phyloP scores from a whole-genome alignment of 495 filamentous ascomycete genomes.

The Talaromyces borbonicus region DNA sequence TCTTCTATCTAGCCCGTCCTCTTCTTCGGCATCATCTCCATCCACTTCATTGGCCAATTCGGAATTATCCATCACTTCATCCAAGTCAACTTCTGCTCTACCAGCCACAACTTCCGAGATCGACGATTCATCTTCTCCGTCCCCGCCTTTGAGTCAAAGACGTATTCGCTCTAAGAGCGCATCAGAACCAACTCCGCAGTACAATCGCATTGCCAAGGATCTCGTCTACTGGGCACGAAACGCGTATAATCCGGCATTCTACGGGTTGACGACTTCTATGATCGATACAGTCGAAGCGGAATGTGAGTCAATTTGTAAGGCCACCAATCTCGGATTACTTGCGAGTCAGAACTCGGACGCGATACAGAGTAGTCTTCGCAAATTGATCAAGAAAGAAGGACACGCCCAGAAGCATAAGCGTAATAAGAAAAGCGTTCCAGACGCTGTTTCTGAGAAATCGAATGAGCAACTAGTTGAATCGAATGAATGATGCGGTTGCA shows the following conservation, averaged over 20 bases:
- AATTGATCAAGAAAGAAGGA: background rate
- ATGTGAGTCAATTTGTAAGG: conserved; percentile 28
- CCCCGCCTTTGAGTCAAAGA: conserved; percentile 10
- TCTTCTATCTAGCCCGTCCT: conserved; percentile 20
- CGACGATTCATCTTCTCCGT: conserved; percentile 27
- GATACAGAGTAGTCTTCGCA: background rate
- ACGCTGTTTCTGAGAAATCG: background rate
- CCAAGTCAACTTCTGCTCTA: background rate
- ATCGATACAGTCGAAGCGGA: conserved; percentile 32
- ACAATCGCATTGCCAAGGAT: conserved; percentile 33
- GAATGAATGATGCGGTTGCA: too few species aligned
- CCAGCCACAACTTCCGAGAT: conserved; percentile 7
- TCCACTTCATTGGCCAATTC: background rate
- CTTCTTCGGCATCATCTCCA: background rate
- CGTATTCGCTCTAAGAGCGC: conserved; percentile 4
- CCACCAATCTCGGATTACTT: conserved; percentile 28
- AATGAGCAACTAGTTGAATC: too few species aligned
- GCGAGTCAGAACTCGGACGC: background rate
- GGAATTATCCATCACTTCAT: background rate
- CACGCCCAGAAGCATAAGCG: background rate
- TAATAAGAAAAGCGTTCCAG: background rate
- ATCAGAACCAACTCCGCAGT: conserved; percentile 10
- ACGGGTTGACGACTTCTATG: conserved; percentile 30
- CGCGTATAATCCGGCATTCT: conserved; percentile 39
- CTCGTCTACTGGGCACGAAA: conserved; percentile 39